phyloP scores from a whole-genome alignment of 2,329 filamentous ascomycete species.

The Cercospora zeina region DNA sequence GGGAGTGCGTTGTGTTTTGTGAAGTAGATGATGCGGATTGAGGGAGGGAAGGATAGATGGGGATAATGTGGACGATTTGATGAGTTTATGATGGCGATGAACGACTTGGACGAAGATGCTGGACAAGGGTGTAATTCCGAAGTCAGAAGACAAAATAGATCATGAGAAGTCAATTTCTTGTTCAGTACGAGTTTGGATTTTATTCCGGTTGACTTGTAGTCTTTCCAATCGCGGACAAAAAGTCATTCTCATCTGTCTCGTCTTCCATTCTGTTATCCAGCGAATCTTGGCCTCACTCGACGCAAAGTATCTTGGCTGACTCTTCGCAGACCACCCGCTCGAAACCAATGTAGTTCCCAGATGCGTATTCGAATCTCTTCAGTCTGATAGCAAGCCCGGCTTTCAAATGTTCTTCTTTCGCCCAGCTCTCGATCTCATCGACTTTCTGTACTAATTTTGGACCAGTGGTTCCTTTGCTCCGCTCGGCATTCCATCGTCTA shows the following conservation, averaged over 20 bases:
- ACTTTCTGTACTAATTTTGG: not conserved
- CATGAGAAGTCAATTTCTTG: not conserved
- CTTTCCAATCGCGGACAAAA: not conserved
- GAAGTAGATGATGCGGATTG: not conserved
- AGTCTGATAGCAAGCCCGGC: not conserved
- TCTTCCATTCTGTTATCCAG: no score
- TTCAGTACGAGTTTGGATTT: not conserved
- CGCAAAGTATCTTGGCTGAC: not conserved
- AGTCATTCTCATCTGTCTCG: no score
- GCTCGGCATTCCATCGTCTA: not conserved
- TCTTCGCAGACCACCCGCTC: not conserved
- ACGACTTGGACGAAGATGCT: not conserved
- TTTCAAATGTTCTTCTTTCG: not conserved
- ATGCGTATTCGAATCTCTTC: not conserved
- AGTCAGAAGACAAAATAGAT: not conserved
- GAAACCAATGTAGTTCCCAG: not conserved
- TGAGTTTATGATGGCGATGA: not conserved
- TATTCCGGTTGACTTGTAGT: not conserved
- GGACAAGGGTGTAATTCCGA: not conserved
- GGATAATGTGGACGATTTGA: not conserved
- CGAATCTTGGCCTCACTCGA: no score
- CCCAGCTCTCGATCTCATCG: not conserved
- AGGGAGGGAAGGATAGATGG: not conserved
- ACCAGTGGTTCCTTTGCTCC: not conserved
- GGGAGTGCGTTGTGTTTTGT: constrained; percentile 19